A percentile compares a stretch with the other conserved stretches of the same genome.
These are phyloP conservation scores for Wallacemonas sp. DNA, from an alignment of 208 protist genomes.

Conservation along the genomic window DNA sequence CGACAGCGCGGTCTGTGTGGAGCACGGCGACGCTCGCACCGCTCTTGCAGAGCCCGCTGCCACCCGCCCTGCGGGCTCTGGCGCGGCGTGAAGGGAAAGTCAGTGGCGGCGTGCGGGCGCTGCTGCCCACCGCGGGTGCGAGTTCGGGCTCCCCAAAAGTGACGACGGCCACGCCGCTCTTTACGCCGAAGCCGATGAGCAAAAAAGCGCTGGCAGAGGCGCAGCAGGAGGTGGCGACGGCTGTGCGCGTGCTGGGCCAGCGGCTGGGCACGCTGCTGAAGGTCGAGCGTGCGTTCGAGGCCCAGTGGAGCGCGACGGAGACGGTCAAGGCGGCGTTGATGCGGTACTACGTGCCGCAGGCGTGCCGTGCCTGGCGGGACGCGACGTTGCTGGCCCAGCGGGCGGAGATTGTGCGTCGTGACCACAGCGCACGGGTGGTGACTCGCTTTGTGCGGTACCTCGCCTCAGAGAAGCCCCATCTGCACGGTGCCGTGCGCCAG, in stretches of 20 bases:
- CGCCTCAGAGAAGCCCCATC: conserved; percentile 13
- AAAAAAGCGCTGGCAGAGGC: conserved; percentile 34
- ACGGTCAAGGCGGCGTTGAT: conserved; percentile 51
- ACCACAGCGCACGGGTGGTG: conserved; percentile 55
- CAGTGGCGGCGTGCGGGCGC: not conserved
- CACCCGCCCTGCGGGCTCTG: not conserved
- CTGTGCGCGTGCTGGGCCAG: conserved; percentile 51
- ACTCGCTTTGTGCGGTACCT: conserved; percentile 60
- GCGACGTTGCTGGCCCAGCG: conserved; percentile 28
- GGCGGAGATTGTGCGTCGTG: conserved; percentile 30
- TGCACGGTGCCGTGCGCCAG: conserved; percentile 26
- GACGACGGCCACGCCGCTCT: conserved; percentile 19
- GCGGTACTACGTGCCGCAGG: conserved; percentile 58
- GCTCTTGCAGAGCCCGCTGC: conserved; percentile 8
- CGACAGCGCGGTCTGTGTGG: conserved; percentile 36
- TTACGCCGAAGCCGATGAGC: conserved; percentile 21
- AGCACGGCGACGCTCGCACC: not conserved
- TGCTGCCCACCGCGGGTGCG: not conserved
- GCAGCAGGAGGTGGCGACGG: conserved; percentile 28
- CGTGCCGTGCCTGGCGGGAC: conserved; percentile 49
- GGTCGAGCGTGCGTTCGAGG: conserved; percentile 64
- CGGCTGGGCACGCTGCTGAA: conserved; percentile 53
- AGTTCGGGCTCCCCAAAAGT: not conserved
- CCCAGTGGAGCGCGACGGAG: conserved; percentile 66
- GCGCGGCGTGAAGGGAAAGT: not conserved